Percentiles rank a stretch among this genome's conserved stretches.
Evolutionary conservation across 192 early-diverging fungal species (phyloP).

Genomic region (Backusella luteola): DNA sequence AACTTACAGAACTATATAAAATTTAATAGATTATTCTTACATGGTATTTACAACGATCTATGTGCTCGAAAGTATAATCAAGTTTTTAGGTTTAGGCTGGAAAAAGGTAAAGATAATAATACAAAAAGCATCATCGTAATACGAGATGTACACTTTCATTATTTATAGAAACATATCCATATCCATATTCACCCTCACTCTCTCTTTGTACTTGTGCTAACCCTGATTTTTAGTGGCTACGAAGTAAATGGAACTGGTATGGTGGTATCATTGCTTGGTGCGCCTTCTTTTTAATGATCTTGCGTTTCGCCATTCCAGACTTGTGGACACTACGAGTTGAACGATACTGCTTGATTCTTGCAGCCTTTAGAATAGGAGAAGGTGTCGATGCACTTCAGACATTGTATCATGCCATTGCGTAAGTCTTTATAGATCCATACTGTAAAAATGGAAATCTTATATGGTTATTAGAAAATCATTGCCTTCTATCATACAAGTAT

Average conservation of each 20-base stretch:
- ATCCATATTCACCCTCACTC: neutral
- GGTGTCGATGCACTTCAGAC: conserved; percentile 27
- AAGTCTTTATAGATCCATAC: neutral
- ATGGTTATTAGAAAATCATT: conserved; percentile 21
- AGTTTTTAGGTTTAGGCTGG: conserved; percentile 47
- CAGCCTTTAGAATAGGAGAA: conserved; percentile 30
- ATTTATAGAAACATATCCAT: neutral
- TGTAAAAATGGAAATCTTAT: neutral
- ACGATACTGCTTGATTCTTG: conserved; percentile 29
- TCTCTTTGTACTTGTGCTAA: no score
- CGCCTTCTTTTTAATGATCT: conserved; percentile 19
- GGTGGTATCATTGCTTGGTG: conserved; percentile 27
- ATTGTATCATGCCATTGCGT: conserved; percentile 31
- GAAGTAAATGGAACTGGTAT: conserved; percentile 36
- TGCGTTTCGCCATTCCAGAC: conserved; percentile 22
- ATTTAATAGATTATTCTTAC: conserved; percentile 36
- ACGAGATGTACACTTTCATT: neutral
- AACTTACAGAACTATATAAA: neutral
- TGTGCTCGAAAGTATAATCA: conserved; percentile 43
- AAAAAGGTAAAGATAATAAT: conserved; percentile 19
- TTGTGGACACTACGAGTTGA: conserved; percentile 34
- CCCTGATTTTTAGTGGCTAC: conserved; percentile 21
- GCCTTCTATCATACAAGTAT: conserved; percentile 34
- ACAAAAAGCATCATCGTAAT: neutral
- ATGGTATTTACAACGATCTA: conserved; percentile 39